These are phyloP conservation scores for Ascochyta pisi DNA, from an alignment of 2,329 filamentous ascomycete species.

Conservation along the genomic window DNA sequence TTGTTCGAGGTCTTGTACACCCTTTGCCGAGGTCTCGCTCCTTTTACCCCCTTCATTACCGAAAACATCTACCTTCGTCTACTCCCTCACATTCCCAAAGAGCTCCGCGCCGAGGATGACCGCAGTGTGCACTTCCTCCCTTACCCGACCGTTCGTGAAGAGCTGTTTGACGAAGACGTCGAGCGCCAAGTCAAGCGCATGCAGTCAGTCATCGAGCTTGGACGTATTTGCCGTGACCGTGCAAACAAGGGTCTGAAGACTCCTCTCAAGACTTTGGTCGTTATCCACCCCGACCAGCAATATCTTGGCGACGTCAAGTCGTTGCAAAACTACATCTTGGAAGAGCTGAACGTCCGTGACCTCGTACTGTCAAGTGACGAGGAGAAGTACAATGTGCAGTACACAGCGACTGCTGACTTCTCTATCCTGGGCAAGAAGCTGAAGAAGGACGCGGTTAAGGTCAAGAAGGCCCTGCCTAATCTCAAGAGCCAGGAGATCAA, in stretches of 20 bases:
- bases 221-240: conserved; percentile 83
- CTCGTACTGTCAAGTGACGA: conserved; percentile 86
- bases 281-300: conserved; percentile 82
- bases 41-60: conserved; percentile 94
- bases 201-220: conserved; percentile 95
- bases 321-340: conserved; percentile 84
- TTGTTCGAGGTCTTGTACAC: conserved; percentile 94
- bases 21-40: conserved; percentile 83
- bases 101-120: conserved; percentile 72
- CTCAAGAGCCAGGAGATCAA: conserved; percentile 84
- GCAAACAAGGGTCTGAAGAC: conserved; percentile 86
- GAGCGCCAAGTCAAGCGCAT: conserved; percentile 88
- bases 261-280: conserved; percentile 85
- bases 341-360: conserved; percentile 90
- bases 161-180: conserved; percentile 84
- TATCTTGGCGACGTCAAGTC: conserved; percentile 88
- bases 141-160: conserved; percentile 86
- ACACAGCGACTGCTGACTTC: conserved; percentile 90
- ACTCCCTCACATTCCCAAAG: conserved; percentile 78
- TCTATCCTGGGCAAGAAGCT: conserved; percentile 94
- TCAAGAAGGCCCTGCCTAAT: conserved; percentile 86
- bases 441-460: conserved; percentile 90
- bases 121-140: conserved; percentile 91
- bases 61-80: conserved; percentile 92
- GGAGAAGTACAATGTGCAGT: conserved; percentile 88